Evolutionary conservation across 495 filamentous ascomycete species (phyloP).

Genomic region (Penicillium salamii): DNA sequence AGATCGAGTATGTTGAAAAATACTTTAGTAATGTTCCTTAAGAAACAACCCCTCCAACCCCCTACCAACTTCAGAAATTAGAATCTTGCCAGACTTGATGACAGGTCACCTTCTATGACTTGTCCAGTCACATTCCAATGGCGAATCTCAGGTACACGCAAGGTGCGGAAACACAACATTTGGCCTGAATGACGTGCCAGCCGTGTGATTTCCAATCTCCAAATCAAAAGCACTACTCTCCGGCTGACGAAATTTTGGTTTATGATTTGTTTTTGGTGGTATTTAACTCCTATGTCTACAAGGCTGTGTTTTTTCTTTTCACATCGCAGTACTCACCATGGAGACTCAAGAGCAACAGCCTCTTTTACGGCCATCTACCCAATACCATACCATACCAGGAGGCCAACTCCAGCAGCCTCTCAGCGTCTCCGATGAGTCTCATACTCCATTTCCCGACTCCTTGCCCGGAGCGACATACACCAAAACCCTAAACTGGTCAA

Average conservation of each 20-base stretch:
- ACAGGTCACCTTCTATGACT: neutral
- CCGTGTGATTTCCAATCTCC: constrained; percentile 29
- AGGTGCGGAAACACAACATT: constrained; percentile 22
- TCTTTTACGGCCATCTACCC: constrained; percentile 17
- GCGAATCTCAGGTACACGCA: neutral
- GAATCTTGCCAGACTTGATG: neutral
- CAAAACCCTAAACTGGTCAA: constrained; percentile 56
- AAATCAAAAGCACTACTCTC: neutral
- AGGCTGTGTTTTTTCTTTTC: neutral
- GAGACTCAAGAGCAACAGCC: constrained; percentile 26
- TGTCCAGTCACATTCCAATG: constrained; percentile 1
- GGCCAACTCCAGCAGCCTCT: constrained; percentile 2
- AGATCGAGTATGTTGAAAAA: too few species aligned
- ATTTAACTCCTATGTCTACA: neutral
- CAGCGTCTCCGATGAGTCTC: neutral
- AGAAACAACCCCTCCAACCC: too few species aligned
- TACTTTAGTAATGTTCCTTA: too few species aligned
- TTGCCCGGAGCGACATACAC: constrained; percentile 14
- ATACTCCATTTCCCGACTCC: constrained; percentile 2
- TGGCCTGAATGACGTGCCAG: constrained; percentile 33
- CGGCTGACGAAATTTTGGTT: neutral
- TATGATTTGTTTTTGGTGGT: neutral
- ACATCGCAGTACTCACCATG: constrained; percentile 10
- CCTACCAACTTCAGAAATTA: too few species aligned
- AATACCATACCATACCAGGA: neutral